Base-by-base conservation (phyloP, 2,329 filamentous ascomycete species). In the Hortaea werneckii region DNA sequence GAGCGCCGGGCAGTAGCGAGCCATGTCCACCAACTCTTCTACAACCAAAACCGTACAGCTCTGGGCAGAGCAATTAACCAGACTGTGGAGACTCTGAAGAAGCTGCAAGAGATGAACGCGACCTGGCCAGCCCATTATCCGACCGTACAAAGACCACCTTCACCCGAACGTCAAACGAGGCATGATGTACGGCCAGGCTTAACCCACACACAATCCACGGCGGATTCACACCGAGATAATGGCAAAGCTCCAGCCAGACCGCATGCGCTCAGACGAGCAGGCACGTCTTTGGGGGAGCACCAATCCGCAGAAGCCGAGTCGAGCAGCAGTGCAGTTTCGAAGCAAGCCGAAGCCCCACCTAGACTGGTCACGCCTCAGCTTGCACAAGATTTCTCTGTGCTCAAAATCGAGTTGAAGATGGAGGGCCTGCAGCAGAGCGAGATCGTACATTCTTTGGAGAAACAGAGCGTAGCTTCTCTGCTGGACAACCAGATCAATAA, bases 51-150 rank as follows among this genome's bases (percentile, higher is more conserved):
- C 64, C 82, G 89, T 48, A 85, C 82, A 5, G 80, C 85, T 29
- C 78, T 98, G n/a, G 87, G 80, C 38, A 83, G 89, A 49, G 85
- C 88, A 10, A 95, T 98, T 61, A 85, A 82, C 59, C 80, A 82
- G 55, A 90, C 89, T 6, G 79, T 95, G 47, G 87, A 95, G 49
- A 79, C 87, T 2, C 70, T 98, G 53, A 83, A 84, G 64, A 80
- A 79, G 49, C 76, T 98, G 47, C 89, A 94, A 65, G 77, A 89
- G 51, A 92, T 87, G 76, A 98, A 98, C 60, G 72, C 83, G 10
- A 78, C 82, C 60, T 96, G 92, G 92, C 92, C 92, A 1, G 90
- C 89, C 29, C 86, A 94, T 63, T 98, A 98, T 64, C 92, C 92
- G 44, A 87, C 89, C 2, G 82, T 90, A 3, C 82, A 87, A 61